Evolutionary conservation across 805 yeast genomes (phyloP), one percentile per base, ranked within the genome.

Genomic region (Candida namnaoensis): DNA sequence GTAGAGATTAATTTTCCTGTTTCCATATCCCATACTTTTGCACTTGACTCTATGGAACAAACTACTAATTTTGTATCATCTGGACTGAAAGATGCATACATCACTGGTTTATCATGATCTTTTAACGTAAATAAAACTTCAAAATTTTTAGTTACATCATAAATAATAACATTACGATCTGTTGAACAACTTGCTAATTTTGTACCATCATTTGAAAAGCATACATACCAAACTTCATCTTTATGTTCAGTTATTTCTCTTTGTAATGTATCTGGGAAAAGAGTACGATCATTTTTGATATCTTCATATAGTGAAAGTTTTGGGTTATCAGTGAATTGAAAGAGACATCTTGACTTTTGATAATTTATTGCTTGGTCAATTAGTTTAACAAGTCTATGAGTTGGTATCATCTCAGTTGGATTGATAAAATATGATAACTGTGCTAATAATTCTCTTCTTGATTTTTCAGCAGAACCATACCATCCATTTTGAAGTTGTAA

Each of bases 211-310:
- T 88, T 84, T 6, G 93, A 82, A 54, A 86, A 88, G 43, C 75
- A 74, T 12, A 83, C 69, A 54, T 70, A 82, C 97, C 97, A 90
- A 11, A 87, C 91, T 57, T 90, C 95, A 53, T 81, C 78, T 1
- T 64, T 58, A 52, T 85, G 93, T 36, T 69, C 65, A 1, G 61
- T 48, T 7, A 84, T 60, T 0, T 72, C 68, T 42, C 69, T 67
- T 11, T 73, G 53, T 4, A 74, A 58, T 3, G 62, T 63, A 19
- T 67, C 67, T 1, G 88, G 87, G 45, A 76, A 72, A 35, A 57
- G 51, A 15, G 51, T 44, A 34, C 51, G 45, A 38, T 60, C 51
- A 36, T 57, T 62, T 36, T 54, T 48, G 39, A 60, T 54, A 46
- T 69, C 72, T 34, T 64, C 58, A 45, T 60, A 65, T 6, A 68